Base-by-base conservation (phyloP, 768 basidiomycete genomes). In the Panaeolus papilionaceus region DNA sequence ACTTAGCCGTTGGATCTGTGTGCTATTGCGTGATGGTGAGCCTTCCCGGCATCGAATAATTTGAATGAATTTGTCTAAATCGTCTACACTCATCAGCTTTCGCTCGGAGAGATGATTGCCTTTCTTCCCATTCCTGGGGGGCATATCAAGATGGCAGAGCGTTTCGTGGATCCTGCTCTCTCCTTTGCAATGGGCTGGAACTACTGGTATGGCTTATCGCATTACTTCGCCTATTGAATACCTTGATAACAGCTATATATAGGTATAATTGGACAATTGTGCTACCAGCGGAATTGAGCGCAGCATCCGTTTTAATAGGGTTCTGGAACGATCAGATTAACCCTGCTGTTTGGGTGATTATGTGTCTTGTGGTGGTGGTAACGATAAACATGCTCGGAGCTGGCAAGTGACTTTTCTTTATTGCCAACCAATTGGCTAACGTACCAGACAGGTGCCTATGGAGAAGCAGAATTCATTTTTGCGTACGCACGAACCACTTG, bases 381-480 rank as follows among this genome's bases (percentile, higher is more conserved):
- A 80, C 79, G 37, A 95, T 94, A 78, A 94, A 94, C 74, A 74
- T 92, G 81, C 77, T 88, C 6, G 93, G 92, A 61, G 89, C 92
- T 51, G 89, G 88, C 79, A 64, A 67, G 78, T 70, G 20, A 20
- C 12, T 23, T 12, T 37, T 39, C 23, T 9, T 49, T 64, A 9
- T 37, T 42, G 14, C 18, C 14, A 61, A 62, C 9, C 26, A 37
- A 47, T 11, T 42, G 62, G 47, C 18, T 65, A 20, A 47, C 51
- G 33, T 38, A 64, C 3, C 63, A 28, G 18, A n/a, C 66, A 83
- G 85, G 88, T 70, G 92, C 86, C 37, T 94, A 94, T 72, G 92
- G 93, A 40, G 93, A 95, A 77, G 88, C 88, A 7, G 95, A 96
- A 77, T 96, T 96, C 74, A 83, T 89, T 62, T 96, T 96, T 75